These are phyloP conservation scores for Lentinula edodes DNA, from an alignment of 768 basidiomycete genomes.

Conservation along the genomic window DNA sequence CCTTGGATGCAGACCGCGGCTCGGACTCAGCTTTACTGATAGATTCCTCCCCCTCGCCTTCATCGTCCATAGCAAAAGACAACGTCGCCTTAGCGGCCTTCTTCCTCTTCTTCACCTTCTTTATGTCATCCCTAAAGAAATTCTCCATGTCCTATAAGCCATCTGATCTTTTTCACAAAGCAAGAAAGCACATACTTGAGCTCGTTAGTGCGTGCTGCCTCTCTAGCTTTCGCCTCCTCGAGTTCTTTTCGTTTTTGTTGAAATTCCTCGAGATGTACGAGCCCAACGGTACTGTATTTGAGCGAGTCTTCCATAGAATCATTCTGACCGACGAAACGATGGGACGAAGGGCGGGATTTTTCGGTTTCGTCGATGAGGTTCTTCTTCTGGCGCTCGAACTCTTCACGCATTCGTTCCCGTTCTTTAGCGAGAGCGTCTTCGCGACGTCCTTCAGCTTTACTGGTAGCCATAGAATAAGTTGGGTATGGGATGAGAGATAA, in stretches of 20 bases:
- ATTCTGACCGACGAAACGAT: slow-evolving; percentile 90
- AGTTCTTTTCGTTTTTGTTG: slow-evolving; percentile 83
- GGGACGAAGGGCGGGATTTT: slow-evolving; percentile 80
- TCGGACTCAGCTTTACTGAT: slow-evolving; percentile 15
- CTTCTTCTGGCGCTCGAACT: slow-evolving; percentile 77
- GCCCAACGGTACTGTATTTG: slow-evolving; percentile 86
- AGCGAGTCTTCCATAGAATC: slow-evolving; percentile 93
- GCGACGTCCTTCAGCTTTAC: slow-evolving; percentile 77
- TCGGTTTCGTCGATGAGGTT: slow-evolving; percentile 84
- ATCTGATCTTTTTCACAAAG: slow-evolving; percentile 29
- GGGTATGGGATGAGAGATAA: not conserved
- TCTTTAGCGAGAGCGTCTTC: slow-evolving; percentile 84
- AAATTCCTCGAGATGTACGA: slow-evolving; percentile 90
- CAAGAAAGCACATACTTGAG: slow-evolving; percentile 62
- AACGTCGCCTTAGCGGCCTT: slow-evolving; percentile 83
- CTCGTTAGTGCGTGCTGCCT: slow-evolving; percentile 79
- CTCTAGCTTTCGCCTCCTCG: slow-evolving; percentile 86
- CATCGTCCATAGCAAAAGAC: slow-evolving; percentile 89
- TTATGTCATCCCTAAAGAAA: slow-evolving; percentile 82
- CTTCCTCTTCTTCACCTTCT: slow-evolving; percentile 88
- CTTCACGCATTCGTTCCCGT: slow-evolving; percentile 72
- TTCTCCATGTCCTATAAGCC: slow-evolving; percentile 77
- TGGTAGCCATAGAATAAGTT: slow-evolving; percentile 47
- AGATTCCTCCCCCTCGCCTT: slow-evolving; percentile 44
- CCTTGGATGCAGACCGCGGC: slow-evolving; percentile 27